These are phyloP conservation scores for Tricharina praecox DNA, from an alignment of 495 filamentous ascomycete genomes.

Conservation along the genomic window DNA sequence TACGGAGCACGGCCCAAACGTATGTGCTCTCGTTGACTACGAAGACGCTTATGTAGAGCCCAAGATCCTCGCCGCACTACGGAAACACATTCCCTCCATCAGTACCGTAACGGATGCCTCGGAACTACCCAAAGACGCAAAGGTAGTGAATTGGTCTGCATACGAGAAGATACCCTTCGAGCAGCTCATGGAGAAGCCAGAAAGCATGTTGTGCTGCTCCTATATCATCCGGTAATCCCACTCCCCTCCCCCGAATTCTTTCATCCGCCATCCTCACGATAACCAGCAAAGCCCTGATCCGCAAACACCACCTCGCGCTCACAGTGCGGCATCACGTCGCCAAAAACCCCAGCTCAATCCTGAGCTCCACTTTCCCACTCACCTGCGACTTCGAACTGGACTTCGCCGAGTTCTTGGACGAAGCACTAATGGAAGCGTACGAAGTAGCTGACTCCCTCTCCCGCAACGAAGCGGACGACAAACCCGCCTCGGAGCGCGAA, in stretches of 20 bases:
- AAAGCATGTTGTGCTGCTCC: slow-evolving; percentile 50
- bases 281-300: slow-evolving; percentile 76
- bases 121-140: neutral
- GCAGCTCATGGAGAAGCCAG: slow-evolving; percentile 40
- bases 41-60: slow-evolving; percentile 74
- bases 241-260: slow-evolving; percentile 1
- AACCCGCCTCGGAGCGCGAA: slow-evolving; percentile 41
- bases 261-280: neutral
- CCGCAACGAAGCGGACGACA: slow-evolving; percentile 38
- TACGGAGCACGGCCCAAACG: slow-evolving; percentile 1
- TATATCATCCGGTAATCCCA: slow-evolving; percentile 60
- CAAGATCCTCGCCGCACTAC: slow-evolving; percentile 55
- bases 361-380: slow-evolving; percentile 52
- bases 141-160: slow-evolving; percentile 45
- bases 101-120: slow-evolving; percentile 8
- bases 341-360: slow-evolving; percentile 56
- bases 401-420: slow-evolving; percentile 90
- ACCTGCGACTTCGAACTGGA: slow-evolving; percentile 79
- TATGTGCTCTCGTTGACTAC: slow-evolving; percentile 67
- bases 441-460: slow-evolving; percentile 63
- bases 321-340: slow-evolving; percentile 64
- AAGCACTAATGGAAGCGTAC: slow-evolving; percentile 74
- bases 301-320: slow-evolving; percentile 77
- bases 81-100: slow-evolving; percentile 38
- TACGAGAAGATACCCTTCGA: slow-evolving; percentile 82